A percentile compares a stretch with the other conserved stretches of the same genome.
phyloP scores from a whole-genome alignment of 2,329 filamentous ascomycete genomes.

The Pseudogymnoascus sp. region DNA sequence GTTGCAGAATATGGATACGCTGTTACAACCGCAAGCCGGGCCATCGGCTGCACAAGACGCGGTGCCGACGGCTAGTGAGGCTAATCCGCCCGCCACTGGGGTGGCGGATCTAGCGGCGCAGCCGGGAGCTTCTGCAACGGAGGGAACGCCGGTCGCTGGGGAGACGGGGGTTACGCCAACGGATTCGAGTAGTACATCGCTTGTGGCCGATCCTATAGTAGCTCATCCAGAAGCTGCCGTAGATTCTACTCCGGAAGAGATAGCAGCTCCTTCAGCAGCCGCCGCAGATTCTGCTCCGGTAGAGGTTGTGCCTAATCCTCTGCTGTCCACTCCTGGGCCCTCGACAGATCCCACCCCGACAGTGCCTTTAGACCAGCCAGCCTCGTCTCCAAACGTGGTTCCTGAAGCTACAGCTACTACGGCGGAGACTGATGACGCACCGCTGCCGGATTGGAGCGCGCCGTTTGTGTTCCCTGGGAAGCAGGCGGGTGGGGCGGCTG shows the following conservation, averaged over 20 bases:
- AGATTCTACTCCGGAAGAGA: background rate
- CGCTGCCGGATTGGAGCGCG: background rate
- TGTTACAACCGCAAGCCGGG: constrained; percentile 14
- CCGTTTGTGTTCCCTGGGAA: background rate
- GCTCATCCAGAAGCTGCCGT: background rate
- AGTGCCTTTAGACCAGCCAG: background rate
- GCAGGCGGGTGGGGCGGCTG: background rate
- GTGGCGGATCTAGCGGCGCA: background rate
- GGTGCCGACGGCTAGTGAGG: background rate
- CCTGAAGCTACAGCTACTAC: background rate
- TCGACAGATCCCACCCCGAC: background rate
- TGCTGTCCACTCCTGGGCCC: background rate
- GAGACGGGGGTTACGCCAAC: background rate
- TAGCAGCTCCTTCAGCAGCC: background rate
- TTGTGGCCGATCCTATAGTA: background rate
- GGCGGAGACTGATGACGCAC: background rate
- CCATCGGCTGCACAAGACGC: constrained; percentile 9
- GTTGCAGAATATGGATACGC: constrained; percentile 40
- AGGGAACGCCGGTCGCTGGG: background rate
- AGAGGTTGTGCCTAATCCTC: background rate
- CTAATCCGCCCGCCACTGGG: background rate
- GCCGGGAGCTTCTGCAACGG: background rate
- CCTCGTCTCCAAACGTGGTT: background rate
- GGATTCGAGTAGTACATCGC: background rate
- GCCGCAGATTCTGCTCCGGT: background rate